Base-by-base conservation (phyloP, 192 early-diverging fungal species). In the Backusella sp. region DNA sequence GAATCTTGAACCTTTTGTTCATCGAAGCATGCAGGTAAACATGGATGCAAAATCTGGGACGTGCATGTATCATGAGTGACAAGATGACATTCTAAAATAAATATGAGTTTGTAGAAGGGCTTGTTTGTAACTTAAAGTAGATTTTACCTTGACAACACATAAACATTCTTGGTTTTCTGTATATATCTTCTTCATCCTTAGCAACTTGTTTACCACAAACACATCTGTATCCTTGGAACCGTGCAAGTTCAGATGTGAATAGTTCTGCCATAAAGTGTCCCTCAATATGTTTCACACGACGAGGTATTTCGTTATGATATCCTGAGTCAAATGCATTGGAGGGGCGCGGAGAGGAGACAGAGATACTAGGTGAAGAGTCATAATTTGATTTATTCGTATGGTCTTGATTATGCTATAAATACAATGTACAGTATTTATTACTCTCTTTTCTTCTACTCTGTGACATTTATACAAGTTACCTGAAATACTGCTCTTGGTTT, bases 1-100 rank as follows among this genome's bases (percentile, higher is more conserved):
- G 89, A 83, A 66, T 82, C 78, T 71, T 86, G 88, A 42, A 95
- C 86, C 42, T 90, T 90, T 19, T 80, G 70, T 68, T 94, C 93
- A 76, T 94, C 86, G 74, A 94, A 94, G 44, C 81, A 80, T 3
- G 85, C 84, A 19, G 93, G 84, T 78, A 79, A 77, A 79, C 79
- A 91, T 19, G 85, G 87, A 74, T 87, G 89, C 71, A 77, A 73
- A 71, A 94, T 70, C 35, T 89, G 77, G 12, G 80, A 75, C 5
- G 83, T 44, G 72, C 86, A 89, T 56, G 77, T 78, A 34, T 83
- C 85, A 74, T 88, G 87, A 4, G 83, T 78, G 52, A 83, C 76
- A 34, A 88, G 66, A 6, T 82, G 80, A 36, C 87, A 88, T 15
- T 77, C 84, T 83, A 69, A 21, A 71, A 49, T 49, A n/a, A 6